Conservation (phyloP, 305 asterid genomes). For the Solanum hybrid region DNA sequence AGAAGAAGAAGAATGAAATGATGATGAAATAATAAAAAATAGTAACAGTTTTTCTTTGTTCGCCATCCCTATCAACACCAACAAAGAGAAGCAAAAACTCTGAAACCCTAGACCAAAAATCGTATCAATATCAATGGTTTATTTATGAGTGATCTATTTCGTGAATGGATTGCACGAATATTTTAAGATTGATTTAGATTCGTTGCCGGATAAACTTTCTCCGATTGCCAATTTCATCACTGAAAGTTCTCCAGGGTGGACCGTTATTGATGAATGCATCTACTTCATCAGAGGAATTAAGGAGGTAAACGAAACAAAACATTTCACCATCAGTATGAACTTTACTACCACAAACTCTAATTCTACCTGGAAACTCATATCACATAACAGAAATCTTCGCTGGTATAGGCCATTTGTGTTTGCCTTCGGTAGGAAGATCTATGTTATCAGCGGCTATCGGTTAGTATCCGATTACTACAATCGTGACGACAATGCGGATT, state of each 20-base stretch:
- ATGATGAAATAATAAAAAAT: too few relatives aligned
- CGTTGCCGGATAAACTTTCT: background rate
- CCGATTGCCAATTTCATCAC: background rate
- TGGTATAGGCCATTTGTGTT: background rate
- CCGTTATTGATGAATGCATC: background rate
- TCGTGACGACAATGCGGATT: too few relatives aligned
- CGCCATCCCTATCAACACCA: background rate
- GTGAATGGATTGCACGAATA: background rate
- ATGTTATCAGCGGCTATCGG: background rate
- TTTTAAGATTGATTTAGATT: background rate
- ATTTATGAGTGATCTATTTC: background rate
- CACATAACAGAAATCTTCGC: background rate
- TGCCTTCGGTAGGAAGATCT: background rate
- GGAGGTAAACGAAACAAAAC: background rate
- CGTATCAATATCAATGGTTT: background rate
- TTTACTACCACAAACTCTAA: background rate
- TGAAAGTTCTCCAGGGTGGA: background rate
- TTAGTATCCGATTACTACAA: background rate
- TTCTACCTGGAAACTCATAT: background rate
- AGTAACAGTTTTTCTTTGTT: too few relatives aligned
- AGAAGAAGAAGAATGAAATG: too few relatives aligned
- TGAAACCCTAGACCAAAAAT: background rate
- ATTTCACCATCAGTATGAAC: too few relatives aligned
- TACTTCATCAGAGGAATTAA: background rate
- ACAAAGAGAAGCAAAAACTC: background rate